Evolutionary conservation across 1,139 yeast genomes (phyloP).

Genomic region (Debaryomyces sp.): DNA sequence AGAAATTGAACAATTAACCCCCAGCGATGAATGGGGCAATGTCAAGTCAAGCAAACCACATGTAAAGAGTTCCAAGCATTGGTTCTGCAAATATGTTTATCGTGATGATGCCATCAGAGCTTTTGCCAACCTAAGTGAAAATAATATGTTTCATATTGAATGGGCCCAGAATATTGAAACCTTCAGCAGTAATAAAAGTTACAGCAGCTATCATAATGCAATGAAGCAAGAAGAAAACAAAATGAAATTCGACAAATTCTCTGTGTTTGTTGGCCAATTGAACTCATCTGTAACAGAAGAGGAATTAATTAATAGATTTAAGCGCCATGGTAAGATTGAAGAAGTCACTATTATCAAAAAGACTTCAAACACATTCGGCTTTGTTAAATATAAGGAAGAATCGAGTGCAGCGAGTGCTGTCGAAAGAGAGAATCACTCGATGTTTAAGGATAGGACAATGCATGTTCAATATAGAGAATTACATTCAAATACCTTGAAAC

Average conservation of each 20-base stretch:
- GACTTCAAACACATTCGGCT: slow-evolving; percentile 62
- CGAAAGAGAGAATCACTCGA: slow-evolving; percentile 78
- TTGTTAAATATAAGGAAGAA: slow-evolving; percentile 63
- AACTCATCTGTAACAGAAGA: slow-evolving; percentile 57
- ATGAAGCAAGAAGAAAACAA: slow-evolving; percentile 9
- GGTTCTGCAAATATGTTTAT: slow-evolving; percentile 83
- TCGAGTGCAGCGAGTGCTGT: slow-evolving; percentile 83
- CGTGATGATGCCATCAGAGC: slow-evolving; percentile 92
- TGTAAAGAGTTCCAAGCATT: slow-evolving; percentile 38
- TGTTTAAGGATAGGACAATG: slow-evolving; percentile 71
- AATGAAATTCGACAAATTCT: slow-evolving; percentile 59
- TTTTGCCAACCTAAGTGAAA: slow-evolving; percentile 66
- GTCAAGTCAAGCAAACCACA: slow-evolving; percentile 13
- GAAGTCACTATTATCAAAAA: slow-evolving; percentile 55
- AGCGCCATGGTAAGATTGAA: slow-evolving; percentile 66
- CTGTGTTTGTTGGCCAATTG: slow-evolving; percentile 79
- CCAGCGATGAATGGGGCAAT: slow-evolving; percentile 47
- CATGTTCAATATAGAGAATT: slow-evolving; percentile 82
- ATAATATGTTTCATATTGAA: slow-evolving; percentile 58
- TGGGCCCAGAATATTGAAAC: slow-evolving; percentile 83
- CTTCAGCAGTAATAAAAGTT: slow-evolving; percentile 11
- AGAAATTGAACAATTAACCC: slow-evolving; percentile 68
- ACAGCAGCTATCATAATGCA: slow-evolving; percentile 6
- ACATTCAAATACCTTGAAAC: slow-evolving; percentile 24
- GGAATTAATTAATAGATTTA: slow-evolving; percentile 58